Evolutionary conservation across 73 alveolate genomes (phyloP).

Genomic region (Paramecium primaurelia): DNA sequence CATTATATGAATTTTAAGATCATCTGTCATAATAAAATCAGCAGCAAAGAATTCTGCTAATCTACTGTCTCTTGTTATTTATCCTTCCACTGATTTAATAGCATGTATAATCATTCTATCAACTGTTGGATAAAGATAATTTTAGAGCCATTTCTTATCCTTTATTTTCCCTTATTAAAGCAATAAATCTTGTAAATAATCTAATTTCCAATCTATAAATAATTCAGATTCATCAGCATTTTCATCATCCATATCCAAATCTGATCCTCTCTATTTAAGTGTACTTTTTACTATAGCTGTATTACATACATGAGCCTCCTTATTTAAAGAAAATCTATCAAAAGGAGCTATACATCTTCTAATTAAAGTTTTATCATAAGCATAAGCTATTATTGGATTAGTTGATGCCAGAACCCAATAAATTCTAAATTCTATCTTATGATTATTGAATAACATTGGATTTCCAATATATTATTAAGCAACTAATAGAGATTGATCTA

Average conservation of each 20-base stretch:
- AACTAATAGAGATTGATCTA: not conserved
- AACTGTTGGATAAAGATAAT: conserved; percentile 40
- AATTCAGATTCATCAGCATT: conserved; percentile 17
- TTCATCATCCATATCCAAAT: conserved; percentile 3
- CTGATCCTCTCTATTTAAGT: not conserved
- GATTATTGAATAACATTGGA: conserved; percentile 29
- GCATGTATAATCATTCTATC: conserved; percentile 39
- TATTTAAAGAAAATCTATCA: not conserved
- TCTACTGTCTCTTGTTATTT: not conserved
- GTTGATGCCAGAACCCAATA: conserved; percentile 49
- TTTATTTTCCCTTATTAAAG: not conserved
- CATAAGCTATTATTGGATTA: conserved; percentile 48
- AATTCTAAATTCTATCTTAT: conserved; percentile 43
- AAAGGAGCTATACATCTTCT: conserved; percentile 38
- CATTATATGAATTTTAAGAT: not conserved
- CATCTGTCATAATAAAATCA: conserved; percentile 36
- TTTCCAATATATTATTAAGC: conserved; percentile 23
- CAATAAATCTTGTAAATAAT: not conserved
- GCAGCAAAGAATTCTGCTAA: conserved; percentile 57
- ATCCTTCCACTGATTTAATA: not conserved
- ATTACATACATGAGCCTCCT: conserved; percentile 32
- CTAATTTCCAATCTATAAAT: conserved; percentile 38
- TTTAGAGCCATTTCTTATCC: conserved; percentile 24
- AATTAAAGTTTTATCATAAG: conserved; percentile 34
- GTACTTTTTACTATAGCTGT: conserved; percentile 2